A percentile compares a stretch with the other conserved stretches of the same genome.
phyloP scores from a whole-genome alignment of 2,329 filamentous ascomycete species.

The Aspergillus brunneoviolaceus region DNA sequence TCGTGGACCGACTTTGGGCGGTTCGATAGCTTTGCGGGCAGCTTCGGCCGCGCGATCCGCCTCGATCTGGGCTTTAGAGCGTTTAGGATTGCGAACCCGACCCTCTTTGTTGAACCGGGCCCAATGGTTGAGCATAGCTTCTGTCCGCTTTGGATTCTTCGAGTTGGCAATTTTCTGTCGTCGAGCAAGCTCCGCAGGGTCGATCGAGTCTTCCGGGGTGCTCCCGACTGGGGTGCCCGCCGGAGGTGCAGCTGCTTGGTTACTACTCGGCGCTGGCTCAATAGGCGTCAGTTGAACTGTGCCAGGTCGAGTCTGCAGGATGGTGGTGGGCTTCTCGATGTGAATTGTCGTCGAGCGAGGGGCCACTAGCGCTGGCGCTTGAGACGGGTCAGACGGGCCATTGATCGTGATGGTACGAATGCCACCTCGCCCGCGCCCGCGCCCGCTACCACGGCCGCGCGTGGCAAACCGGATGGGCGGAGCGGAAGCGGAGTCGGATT shows the following conservation, averaged over 20 bases:
- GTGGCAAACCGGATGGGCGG: conserved; percentile 17
- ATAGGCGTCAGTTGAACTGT: conserved; percentile 21
- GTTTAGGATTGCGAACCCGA: conserved; percentile 45
- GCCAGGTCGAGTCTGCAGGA: conserved; percentile 17
- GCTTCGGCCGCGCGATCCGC: conserved; percentile 37
- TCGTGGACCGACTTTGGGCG: conserved; percentile 25
- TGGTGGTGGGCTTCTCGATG: conserved; percentile 4
- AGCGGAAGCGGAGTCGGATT: conserved; percentile 17
- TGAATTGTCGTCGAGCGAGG: conserved; percentile 9
- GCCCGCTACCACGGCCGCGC: conserved; percentile 28
- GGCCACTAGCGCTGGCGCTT: conserved; percentile 8
- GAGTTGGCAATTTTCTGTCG: conserved; percentile 43
- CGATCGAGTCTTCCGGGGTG: conserved; percentile 25
- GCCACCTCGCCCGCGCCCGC: conserved; percentile 31
- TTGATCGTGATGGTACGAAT: conserved; percentile 24
- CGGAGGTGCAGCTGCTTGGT: conserved; percentile 11
- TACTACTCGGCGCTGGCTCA: conserved; percentile 21
- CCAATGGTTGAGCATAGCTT: conserved; percentile 49
- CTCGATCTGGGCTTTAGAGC: conserved; percentile 46
- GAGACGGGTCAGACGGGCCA: conserved; percentile 21
- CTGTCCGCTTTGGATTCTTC: conserved; percentile 46
- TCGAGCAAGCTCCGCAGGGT: conserved; percentile 32
- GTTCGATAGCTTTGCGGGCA: conserved; percentile 26
- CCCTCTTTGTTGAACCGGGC: conserved; percentile 45
- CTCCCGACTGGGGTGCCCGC: conserved; percentile 15